Evolutionary conservation across 495 filamentous ascomycete species (phyloP).

Genomic region (Xylaria scruposa): DNA sequence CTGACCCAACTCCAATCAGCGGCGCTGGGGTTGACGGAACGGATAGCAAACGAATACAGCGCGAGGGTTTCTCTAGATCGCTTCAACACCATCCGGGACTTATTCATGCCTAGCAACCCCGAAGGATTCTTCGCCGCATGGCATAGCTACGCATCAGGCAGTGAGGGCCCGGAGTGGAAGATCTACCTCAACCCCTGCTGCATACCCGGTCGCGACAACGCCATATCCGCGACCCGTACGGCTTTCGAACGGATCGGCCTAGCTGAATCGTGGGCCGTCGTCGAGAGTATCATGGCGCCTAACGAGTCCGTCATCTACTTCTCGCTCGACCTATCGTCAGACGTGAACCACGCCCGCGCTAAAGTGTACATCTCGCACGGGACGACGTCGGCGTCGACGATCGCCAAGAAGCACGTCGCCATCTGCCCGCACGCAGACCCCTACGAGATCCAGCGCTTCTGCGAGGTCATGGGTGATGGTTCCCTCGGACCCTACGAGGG

Average conservation of each 20-base stretch:
- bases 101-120: conserved; percentile 23
- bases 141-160: conserved; percentile 27
- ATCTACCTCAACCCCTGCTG: conserved; percentile 30
- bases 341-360: conserved; percentile 24
- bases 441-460: conserved; percentile 34
- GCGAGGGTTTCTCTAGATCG: conserved; percentile 24
- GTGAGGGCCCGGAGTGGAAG: conserved; percentile 31
- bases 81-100: conserved; percentile 28
- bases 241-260: conserved; percentile 26
- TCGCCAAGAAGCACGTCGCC: conserved; percentile 26
- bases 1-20: conserved; percentile 6
- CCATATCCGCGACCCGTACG: conserved; percentile 17
- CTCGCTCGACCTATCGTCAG: conserved; percentile 25
- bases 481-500: conserved; percentile 14
- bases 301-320: conserved; percentile 27
- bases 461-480: conserved; percentile 26
- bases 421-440: conserved; percentile 30
- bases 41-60: conserved; percentile 17
- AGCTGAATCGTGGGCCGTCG: conserved; percentile 20
- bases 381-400: conserved; percentile 13
- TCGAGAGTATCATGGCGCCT: conserved; percentile 18
- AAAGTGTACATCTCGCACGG: conserved; percentile 32
- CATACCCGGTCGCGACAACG: conserved; percentile 3
- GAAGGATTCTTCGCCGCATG: conserved; percentile 24
- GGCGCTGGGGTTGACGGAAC: conserved; percentile 12